Percentiles rank a stretch among this genome's conserved stretches.
These are phyloP conservation scores for Mycena metata DNA, from an alignment of 768 basidiomycete species.

Conservation along the genomic window DNA sequence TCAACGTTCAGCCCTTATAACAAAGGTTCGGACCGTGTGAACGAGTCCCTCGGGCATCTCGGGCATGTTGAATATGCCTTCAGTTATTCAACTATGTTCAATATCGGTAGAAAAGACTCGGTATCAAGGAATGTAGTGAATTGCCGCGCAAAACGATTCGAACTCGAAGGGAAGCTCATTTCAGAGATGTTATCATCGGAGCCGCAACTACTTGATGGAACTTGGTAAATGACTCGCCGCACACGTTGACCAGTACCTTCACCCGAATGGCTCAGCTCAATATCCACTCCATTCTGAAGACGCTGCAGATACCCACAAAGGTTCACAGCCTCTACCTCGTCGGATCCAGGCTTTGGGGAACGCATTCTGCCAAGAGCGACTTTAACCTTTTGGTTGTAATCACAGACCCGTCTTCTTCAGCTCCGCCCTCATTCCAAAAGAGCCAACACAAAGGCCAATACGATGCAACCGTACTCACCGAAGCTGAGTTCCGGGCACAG, in stretches of 20 bases:
- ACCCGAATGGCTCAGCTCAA: slow-evolving; percentile 10
- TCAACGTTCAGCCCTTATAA: too few relatives aligned
- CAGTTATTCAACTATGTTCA: too few relatives aligned
- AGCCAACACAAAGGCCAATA: slow-evolving; percentile 44
- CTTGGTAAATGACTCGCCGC: slow-evolving; percentile 2
- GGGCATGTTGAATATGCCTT: too few relatives aligned
- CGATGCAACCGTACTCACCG: slow-evolving; percentile 40
- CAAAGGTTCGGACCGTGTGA: too few relatives aligned
- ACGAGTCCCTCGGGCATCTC: too few relatives aligned
- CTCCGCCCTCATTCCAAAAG: slow-evolving; percentile 22
- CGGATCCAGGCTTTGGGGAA: slow-evolving; percentile 43
- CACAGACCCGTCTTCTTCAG: not conserved
- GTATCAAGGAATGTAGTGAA: too few relatives aligned
- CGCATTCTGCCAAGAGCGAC: slow-evolving; percentile 39
- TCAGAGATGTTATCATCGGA: too few relatives aligned
- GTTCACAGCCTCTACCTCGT: slow-evolving; percentile 37
- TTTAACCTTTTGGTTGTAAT: slow-evolving; percentile 41
- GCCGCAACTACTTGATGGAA: too few relatives aligned
- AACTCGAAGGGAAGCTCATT: too few relatives aligned
- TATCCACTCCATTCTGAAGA: not conserved
- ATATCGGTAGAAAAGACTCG: too few relatives aligned
- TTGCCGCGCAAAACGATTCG: too few relatives aligned
- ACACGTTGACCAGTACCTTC: not conserved
- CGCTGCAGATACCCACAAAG: slow-evolving; percentile 25
- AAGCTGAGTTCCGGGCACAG: slow-evolving; percentile 36